Base-by-base conservation (phyloP, 805 yeast species). In the Maudiozyma serrabonitensis region DNA sequence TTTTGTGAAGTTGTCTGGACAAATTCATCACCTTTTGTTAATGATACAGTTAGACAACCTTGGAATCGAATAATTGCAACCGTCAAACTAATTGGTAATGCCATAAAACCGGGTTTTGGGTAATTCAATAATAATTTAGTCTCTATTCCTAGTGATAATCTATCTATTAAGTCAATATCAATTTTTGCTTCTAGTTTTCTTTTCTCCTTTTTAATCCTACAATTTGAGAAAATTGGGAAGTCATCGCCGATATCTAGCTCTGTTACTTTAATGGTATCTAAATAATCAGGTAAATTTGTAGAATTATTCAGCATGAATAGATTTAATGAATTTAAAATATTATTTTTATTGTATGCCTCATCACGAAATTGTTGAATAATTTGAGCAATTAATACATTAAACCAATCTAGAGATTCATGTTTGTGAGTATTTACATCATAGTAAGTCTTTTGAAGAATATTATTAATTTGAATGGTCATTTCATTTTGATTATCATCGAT, bases 381-480 rank as follows among this genome's bases (percentile, higher is more conserved):
- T 64, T 93, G 97, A 0, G 97, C 99, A 18, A 93, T 76, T 37
- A 93, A 72, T 1, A 93, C 97, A 55, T 91, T 93, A 66, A 93
- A 88, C 99, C 99, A 93, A 64, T 93, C 99, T 52, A 93, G 69
- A 0, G 96, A 84, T 69, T 93, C 99, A 0, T 97, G 78, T 16
- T 81, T 74, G 64, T 93, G 99, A 25, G 80, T 81, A 43, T 82
- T 81, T 1, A 93, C 97, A 60, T 93, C 86, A 66, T 93, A 93
- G 62, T 88, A 88, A 0, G 97, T 89, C 58, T 89, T 90, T 54
- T 91, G 97, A 39, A 93, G 70, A 19, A 93, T 87, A 0, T 79
- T 64, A 25, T 70, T 67, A 41, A 73, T 66, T 41, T 57, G 62
- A 15, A 55, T 50, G 5, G 54, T 46, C 18, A 48, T 53, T 41